Base-by-base conservation (phyloP, 2,329 filamentous ascomycete species). In the Talaromyces sp. region DNA sequence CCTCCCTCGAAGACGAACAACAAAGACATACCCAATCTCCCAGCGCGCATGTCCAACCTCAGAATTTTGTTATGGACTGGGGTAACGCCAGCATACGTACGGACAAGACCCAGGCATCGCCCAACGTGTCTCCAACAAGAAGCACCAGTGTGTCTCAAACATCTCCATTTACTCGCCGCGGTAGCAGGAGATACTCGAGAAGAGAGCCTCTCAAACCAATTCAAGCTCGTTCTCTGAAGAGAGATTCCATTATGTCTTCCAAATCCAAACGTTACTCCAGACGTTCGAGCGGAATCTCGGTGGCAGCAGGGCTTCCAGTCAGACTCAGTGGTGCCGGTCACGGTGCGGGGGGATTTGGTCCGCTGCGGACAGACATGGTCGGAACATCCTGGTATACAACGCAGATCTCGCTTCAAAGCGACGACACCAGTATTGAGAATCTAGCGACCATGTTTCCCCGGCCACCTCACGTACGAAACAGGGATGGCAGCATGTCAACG, bases 291-390 rank as follows among this genome's bases (percentile, higher is more conserved):
- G 76, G 76, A 4, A 74, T 78, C 19, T 77, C 75, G 16, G 69
- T 77, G 31, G 74, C 76, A 24, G 70, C 76, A 6, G 77, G 77
- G 10, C 69, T 79, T 37, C 77, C 78, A 0, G 69, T 76, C n/a
- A 70, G 78, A 63, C 69, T 77, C 19, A 80, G 77, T 61, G 78
- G 78, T 19, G 78, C 77, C 19, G 78, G 78, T 2, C 78, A 80
- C 68, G 78, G 78, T 4, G 74, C 76, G 2, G 78, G 78, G 47
- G 76, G 77, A 3, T 73, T 78, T 16, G 73, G 75, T n/a, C 73
- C 75, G 37, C 71, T 74, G 4, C 74, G 75, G 10, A 71, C 74
- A 63, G 75, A 74, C n/a, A 62, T 74, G 3, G 74, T 75, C 7
- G 72, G 74, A 16, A 67, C 71, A 50, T 79, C 77, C 39, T 79